A percentile compares a stretch with the other conserved stretches of the same genome.
phyloP scores from a whole-genome alignment of 176 grass and related monocot genomes.

The Carex parvula region DNA sequence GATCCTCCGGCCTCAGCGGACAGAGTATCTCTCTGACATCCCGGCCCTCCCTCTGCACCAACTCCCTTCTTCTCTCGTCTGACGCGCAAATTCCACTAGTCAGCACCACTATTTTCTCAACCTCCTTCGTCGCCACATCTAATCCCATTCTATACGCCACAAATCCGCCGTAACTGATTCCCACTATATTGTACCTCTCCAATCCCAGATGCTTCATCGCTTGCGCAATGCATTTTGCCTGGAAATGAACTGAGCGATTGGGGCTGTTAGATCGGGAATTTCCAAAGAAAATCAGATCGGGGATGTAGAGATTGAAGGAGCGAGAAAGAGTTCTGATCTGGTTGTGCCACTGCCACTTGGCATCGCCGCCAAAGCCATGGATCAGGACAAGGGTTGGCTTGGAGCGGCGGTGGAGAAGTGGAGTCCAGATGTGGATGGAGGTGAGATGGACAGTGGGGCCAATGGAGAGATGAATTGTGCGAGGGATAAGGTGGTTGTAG shows the following conservation, averaged over 20 bases:
- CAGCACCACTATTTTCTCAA: conserved; percentile 53
- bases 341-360: conserved; percentile 43
- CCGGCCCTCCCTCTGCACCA: conserved; percentile 43
- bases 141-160: conserved; percentile 54
- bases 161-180: conserved; percentile 53
- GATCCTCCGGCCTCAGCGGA: conserved; percentile 52
- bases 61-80: conserved; percentile 33
- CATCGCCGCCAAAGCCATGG: conserved; percentile 51
- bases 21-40: conserved; percentile 61
- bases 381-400: conserved; percentile 45
- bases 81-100: conserved; percentile 51
- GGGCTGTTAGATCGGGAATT: conserved; percentile 29
- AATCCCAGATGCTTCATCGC: conserved; percentile 68
- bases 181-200: conserved; percentile 44
- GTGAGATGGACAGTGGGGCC: background rate
- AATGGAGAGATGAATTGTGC: conserved; percentile 28
- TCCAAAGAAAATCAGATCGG: conserved; percentile 54
- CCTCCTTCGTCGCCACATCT: conserved; percentile 35
- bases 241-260: conserved; percentile 63
- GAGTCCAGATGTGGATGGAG: conserved; percentile 73
- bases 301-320: conserved; percentile 48
- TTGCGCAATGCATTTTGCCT: conserved; percentile 60
- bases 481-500: conserved; percentile 40
- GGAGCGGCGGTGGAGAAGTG: conserved; percentile 12
- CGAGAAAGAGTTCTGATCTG: conserved; percentile 40